Percentiles rank a stretch among this genome's conserved stretches.
These are phyloP conservation scores for Phialocephala sp. DNA, from an alignment of 2,329 filamentous ascomycete species.

Conservation along the genomic window DNA sequence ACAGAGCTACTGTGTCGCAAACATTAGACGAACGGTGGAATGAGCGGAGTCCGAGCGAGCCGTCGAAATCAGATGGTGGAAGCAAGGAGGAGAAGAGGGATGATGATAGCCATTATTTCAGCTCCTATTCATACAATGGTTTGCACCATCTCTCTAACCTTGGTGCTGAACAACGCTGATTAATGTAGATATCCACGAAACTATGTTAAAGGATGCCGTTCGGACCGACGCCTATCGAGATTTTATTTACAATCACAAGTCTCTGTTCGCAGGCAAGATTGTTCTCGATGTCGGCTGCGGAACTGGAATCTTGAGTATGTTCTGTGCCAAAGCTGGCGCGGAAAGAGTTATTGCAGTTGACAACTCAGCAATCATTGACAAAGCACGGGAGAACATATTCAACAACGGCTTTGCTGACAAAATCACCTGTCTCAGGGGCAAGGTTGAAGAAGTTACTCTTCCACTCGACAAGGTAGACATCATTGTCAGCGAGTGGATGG, in stretches of 20 bases:
- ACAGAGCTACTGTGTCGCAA: constrained; percentile 47
- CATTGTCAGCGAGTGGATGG: constrained; percentile 98
- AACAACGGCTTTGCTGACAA: constrained; percentile 75
- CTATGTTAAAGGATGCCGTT: constrained; percentile 90
- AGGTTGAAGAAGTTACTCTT: constrained; percentile 83
- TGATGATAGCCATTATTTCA: constrained; percentile 66
- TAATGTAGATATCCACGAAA: constrained; percentile 83
- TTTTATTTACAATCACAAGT: constrained; percentile 91
- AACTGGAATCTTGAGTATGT: constrained; percentile 89
- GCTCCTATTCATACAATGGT: constrained; percentile 70
- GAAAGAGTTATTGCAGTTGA: constrained; percentile 88
- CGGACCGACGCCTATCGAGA: constrained; percentile 92
- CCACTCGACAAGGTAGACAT: constrained; percentile 86
- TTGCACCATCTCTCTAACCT: constrained; percentile 37
- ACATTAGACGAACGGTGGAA: constrained; percentile 48
- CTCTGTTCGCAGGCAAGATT: constrained; percentile 82
- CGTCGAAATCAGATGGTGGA: constrained; percentile 56
- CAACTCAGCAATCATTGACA: constrained; percentile 87
- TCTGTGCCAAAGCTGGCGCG: constrained; percentile 89
- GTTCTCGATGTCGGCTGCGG: constrained; percentile 92
- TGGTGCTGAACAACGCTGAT: constrained; percentile 16
- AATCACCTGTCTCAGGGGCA: constrained; percentile 82
- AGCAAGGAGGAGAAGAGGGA: constrained; percentile 49
- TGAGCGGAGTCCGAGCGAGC: constrained; percentile 46
- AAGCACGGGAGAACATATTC: constrained; percentile 83